Base-by-base conservation (phyloP, 2,329 filamentous ascomycete species). In the Claviceps sp. region DNA sequence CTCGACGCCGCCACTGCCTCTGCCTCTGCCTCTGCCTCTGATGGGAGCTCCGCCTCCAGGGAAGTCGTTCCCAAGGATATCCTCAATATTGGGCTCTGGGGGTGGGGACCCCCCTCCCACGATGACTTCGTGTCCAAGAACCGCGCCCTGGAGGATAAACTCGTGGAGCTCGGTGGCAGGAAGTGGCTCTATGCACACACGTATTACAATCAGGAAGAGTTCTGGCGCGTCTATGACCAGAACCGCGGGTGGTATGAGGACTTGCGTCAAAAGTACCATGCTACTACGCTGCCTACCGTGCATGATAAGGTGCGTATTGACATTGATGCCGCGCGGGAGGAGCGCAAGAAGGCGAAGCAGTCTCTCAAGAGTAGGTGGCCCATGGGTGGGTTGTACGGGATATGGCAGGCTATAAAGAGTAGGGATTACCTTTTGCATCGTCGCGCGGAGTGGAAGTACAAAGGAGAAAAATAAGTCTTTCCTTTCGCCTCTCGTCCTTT, bases 131-230 rank as follows among this genome's bases (percentile, higher is more conserved):
- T 90, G 2, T 63, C 67, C 40, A 78, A 79, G 58, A 94, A 94
- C 66, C 77, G 83, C 36, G 74, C 74, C 44, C 73, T 94, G 20
- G 88, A 94, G 68, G 68, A 71, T 20, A 84, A 85, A 61, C 77
- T 90, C 4, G 71, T 72, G 47, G 74, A 80, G 56, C 75, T 93
- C 1, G 82, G 82, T 46, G 88, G 88, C 2, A 79, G 85, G 71
- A 94, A 94, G 70, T 93, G 87, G 85, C 71, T 94, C 13, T 94
- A 95, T 66, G 87, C 88, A 2, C 85, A 91, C 61, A 85, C 86
- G 0, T 94, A 89, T 69, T 93, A 93, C 65, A 75, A 77, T n/a
- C 77, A 85, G 61, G 69, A 75, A 0, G 79, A 86, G 61, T 88
- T 86, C 66, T 86, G 82, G 82, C 60, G 68, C 37, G 71, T 81